Evolutionary conservation across 306 rosid genomes (phyloP), one percentile per base, ranked within the genome.

Genomic region (Hylodesmum podocarpum): DNA sequence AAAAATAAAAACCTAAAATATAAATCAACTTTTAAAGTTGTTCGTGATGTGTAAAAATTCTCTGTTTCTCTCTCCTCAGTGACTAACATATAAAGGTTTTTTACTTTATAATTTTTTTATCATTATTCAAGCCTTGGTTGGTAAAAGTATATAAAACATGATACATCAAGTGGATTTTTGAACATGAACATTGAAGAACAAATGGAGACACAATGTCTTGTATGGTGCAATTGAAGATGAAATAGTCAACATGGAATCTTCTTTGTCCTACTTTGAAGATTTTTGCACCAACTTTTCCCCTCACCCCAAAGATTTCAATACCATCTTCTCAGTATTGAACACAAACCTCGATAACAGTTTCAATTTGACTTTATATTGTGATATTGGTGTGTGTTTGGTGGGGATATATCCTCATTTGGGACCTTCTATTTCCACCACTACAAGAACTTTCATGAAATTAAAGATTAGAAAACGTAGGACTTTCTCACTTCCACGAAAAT

Each of bases 211-310:
- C 29, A 65, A 36, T 46, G 34, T 73, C 72, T 50, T 37, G 49
- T 40, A 43, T 24, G 0, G 44, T 40, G 68, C 54, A 8, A 19
- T 37, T 66, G 44, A 22, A 64, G 21, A 57, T 24, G 65, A 13
- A 67, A 73, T 43, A 67, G 73, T 79, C 81, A 71, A 77, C 81
- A 55, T 62, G 70, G 90, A 87, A 87, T 87, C 86, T 82, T 80
- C 78, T 73, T 71, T 77, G 79, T 71, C 74, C 74, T 74, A 41
- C 75, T 80, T 77, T 82, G 63, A 61, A 72, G 78, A 84, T 80
- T 82, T 84, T 59, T 19, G 49, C 21, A 37, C 33, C 69, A 49
- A 29, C 59, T 80, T 54, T 72, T 70, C 13, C 41, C 41, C 19
- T 64, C 46, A 51, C 61, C 22, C 29, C 28, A 69, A 82, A 82